Evolutionary conservation across 176 grass and related monocot genomes (phyloP).

Genomic region (Triticum monococcum): DNA sequence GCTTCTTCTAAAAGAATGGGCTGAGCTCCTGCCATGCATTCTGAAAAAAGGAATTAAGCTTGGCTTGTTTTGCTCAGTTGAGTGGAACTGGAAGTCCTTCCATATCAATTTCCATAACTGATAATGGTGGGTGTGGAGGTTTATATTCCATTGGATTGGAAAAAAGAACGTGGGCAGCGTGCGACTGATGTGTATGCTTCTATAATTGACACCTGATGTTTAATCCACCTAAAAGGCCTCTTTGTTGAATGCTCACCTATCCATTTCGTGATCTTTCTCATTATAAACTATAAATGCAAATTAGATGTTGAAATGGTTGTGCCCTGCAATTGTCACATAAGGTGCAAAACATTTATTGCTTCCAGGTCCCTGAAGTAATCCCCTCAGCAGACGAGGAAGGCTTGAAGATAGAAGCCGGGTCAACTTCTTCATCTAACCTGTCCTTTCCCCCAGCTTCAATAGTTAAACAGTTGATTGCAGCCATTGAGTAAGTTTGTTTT

Average conservation of each 20-base stretch:
- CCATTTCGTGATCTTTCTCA: background rate
- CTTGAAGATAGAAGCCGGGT: background rate
- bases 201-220: background rate
- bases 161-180: background rate
- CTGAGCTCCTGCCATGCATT: background rate
- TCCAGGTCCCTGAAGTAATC: constrained; percentile 41
- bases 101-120: background rate
- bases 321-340: background rate
- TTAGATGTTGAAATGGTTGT: constrained; percentile 3
- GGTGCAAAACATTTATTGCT: constrained; percentile 19
- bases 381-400: constrained; percentile 24
- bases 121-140: background rate
- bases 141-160: background rate
- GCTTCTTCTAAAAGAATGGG: background rate
- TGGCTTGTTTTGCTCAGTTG: background rate
- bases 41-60: background rate
- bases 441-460: constrained; percentile 60
- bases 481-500: constrained; percentile 70
- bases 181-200: background rate
- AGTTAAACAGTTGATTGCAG: constrained; percentile 73
- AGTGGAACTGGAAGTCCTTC: background rate
- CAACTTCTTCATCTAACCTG: constrained; percentile 32
- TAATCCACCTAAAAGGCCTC: background rate
- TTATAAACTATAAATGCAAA: constrained; percentile 10
- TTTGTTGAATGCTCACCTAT: background rate